Conservation (phyloP, 129 eudicot genomes). For the Tagetes erecta region DNA sequence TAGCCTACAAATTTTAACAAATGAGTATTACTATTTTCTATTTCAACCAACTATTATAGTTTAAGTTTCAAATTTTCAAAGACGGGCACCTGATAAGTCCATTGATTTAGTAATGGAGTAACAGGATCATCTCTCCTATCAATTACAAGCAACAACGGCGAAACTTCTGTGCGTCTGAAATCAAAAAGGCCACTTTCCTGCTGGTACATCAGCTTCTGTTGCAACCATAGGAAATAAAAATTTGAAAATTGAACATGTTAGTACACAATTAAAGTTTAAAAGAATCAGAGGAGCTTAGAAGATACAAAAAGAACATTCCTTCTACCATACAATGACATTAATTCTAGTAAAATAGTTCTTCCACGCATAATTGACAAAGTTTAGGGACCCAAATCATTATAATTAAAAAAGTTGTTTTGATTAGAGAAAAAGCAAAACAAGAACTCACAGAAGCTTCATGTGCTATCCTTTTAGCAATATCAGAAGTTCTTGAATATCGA, state of each 20-base stretch:
- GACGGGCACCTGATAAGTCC: constrained; percentile 90
- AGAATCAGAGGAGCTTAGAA: neutral
- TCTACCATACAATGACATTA: neutral
- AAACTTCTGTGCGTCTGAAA: constrained; percentile 89
- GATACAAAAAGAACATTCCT: neutral
- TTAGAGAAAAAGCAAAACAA: neutral
- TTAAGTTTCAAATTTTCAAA: neutral
- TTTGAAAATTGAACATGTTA: neutral
- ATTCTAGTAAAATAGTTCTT: constrained; percentile 16
- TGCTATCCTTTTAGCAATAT: constrained; percentile 87
- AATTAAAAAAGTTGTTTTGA: neutral
- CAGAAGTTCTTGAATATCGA: constrained; percentile 86
- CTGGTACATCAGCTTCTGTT: constrained; percentile 98
- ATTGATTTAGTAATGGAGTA: constrained; percentile 90
- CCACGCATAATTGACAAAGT: neutral
- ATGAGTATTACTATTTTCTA: constrained; percentile 15
- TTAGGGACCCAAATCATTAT: constrained; percentile 14
- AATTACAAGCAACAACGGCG: constrained; percentile 84
- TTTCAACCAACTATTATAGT: constrained; percentile 4
- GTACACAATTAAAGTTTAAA: neutral
- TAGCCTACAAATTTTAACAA: constrained; percentile 58
- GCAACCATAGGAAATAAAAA: constrained; percentile 14
- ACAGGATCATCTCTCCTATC: constrained; percentile 98
- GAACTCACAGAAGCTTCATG: constrained; percentile 81
- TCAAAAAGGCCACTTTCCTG: constrained; percentile 99